These are phyloP conservation scores for Rubus idaeus DNA, from an alignment of 306 rosid genomes.

Conservation along the genomic window DNA sequence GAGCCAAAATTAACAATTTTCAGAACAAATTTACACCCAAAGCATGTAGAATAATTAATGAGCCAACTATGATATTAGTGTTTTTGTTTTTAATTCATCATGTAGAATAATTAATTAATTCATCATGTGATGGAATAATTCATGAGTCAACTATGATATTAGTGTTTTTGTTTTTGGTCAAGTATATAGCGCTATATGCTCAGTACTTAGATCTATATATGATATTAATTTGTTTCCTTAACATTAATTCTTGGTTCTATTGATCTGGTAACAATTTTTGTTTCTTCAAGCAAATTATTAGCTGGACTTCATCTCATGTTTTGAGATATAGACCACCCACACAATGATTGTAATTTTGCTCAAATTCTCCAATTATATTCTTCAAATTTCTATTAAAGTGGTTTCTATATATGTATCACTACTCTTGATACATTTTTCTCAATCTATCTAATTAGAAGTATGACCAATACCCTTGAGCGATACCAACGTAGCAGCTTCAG, in stretches of 20 bases:
- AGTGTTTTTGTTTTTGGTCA: not conserved
- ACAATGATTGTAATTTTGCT: not conserved
- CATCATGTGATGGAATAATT: not conserved
- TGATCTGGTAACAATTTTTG: not conserved
- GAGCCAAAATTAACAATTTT: too few relatives aligned
- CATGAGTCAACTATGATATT: not conserved
- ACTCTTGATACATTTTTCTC: not conserved
- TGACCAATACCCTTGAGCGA: slow-evolving; percentile 63
- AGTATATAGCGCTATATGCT: not conserved
- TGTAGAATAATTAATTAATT: too few relatives aligned
- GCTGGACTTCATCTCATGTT: not conserved
- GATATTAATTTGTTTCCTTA: not conserved
- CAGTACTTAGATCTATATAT: not conserved
- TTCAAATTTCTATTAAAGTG: not conserved
- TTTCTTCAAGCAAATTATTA: not conserved
- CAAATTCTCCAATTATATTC: not conserved
- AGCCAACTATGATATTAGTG: too few relatives aligned
- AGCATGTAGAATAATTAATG: too few relatives aligned
- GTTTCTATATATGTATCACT: not conserved
- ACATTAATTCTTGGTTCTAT: not conserved
- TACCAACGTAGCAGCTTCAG: slow-evolving; percentile 65
- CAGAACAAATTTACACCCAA: too few relatives aligned
- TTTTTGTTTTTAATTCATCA: too few relatives aligned
- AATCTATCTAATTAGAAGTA: slow-evolving; percentile 26
- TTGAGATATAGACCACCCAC: not conserved